Evolutionary conservation across 345 rosid genomes (phyloP), one percentile per base, ranked within the genome.

Genomic region (Gynandropsis gynandra): DNA sequence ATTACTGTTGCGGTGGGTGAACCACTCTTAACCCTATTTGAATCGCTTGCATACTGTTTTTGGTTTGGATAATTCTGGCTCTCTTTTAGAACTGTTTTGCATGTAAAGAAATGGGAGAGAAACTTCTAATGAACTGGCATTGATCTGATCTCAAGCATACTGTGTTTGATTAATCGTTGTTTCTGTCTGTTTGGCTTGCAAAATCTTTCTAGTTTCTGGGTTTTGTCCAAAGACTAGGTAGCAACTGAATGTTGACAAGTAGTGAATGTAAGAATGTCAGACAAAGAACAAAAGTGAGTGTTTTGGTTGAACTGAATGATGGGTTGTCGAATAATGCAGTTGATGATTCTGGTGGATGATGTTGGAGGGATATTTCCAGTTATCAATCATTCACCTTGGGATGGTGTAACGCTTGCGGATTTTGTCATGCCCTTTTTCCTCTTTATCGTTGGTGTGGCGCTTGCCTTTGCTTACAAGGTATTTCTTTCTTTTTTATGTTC

Each of bases 351-450:
- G 10, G 97, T 85, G 54, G 95, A 89, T 62, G 76, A 85, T 59
- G 85, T 57, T 43, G 97, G 97, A 61, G 89, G 89, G 58, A 10
- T 83, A 36, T n/a, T 83, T 50, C 89, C 93, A 44, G 70, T 83
- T 15, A 78, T 89, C 59, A 85, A 85, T 51, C 95, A 89, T 76
- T 82, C 97, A 10, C 89, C 97, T 29, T 89, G 97, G 97, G 64
- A 85, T 65, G 93, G 97, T 35, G 29, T 89, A 46, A 83, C 93
- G 11, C 69, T 89, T 39, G 97, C 97, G 9, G 97, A 89, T 77
- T 76, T 80, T 20, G 95, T 89, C 52, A 85, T 89, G 95, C 95
- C 97, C 19, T 85, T 85, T 74, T 85, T 89, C 68, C 80, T 89
- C 41, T 89, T 89, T 63, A 81, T 89, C 33, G 95, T 83, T 56